Base-by-base conservation (phyloP, 805 yeast genomes). In the Saturnispora diversa region DNA sequence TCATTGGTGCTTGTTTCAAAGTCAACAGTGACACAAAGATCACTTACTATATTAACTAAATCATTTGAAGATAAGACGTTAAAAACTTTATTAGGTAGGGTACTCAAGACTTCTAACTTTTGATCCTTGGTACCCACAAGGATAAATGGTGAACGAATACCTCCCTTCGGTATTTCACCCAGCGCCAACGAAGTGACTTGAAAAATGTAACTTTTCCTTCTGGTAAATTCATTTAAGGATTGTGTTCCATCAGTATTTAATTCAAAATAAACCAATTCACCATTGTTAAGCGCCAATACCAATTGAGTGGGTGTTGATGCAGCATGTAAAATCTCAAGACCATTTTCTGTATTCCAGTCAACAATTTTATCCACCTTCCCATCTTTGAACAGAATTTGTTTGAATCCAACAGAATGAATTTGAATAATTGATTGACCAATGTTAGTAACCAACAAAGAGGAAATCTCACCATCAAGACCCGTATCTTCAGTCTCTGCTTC, bases 311-410 rank as follows among this genome's bases (percentile, higher is more conserved):
- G 64, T 13, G 86, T 84, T 3, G 80, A 60, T 1, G 84, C 55
- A 1, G 85, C 80, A n/a, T 65, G 61, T 0, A 72, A 51, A 29
- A 92, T 69, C 19, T 70, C 65, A 16, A 78, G 73, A 2, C 92
- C 94, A 0, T 80, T 77, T 0, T 96, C 94, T 1, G 95, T 85
- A 22, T 59, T 64, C 97, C 97, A 92, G 46, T 81, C 81, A 11
- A 69, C 60, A 31, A 60, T 56, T 15, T 60, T 48, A 19, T 49
- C 49, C 2, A 50, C 51, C 4, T 51, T 49, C n/a, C 64, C 57
- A 22, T 50, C 51, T 15, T 50, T 50, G 42, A 55, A 48, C 28
- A 56, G 52, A 3, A 81, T 63, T 49, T 82, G 85, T 12, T 80
- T 66, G 17, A 90, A 63, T 4, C 92, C 95, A 45, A 74, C 68